phyloP scores from a whole-genome alignment of 257 asterid species.

The Anisodus tanguticus region DNA sequence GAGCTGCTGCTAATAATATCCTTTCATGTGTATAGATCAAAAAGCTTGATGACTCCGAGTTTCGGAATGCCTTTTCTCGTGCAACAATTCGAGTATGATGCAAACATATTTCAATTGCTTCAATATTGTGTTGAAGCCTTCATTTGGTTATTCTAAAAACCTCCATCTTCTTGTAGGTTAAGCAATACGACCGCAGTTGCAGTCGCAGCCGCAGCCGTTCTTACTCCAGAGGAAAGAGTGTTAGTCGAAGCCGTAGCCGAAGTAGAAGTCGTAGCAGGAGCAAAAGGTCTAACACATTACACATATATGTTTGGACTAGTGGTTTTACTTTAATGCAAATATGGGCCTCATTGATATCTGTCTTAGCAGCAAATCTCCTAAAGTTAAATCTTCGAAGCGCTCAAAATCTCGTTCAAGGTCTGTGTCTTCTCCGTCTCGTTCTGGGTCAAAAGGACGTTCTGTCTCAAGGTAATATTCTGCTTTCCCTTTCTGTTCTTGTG shows the following conservation, averaged over 20 bases:
- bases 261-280: conserved; percentile 89
- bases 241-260: conserved; percentile 65
- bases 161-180: conserved; percentile 55
- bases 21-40: conserved; percentile 57
- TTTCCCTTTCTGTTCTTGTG: conserved; percentile 28
- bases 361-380: conserved; percentile 86
- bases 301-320: conserved; percentile 8
- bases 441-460: conserved; percentile 63
- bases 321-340: conserved; percentile 4
- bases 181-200: conserved; percentile 79
- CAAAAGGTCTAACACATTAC: conserved; percentile 55
- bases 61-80: conserved; percentile 86
- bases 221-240: conserved; percentile 72
- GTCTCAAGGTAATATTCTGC: conserved; percentile 62
- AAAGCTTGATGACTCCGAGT: conserved; percentile 95
- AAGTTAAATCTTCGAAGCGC: conserved; percentile 68
- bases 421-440: conserved; percentile 47
- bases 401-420: conserved; percentile 70
- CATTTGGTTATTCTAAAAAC: not conserved
- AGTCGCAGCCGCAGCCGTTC: conserved; percentile 77
- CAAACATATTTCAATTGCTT: not conserved
- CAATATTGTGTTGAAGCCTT: not conserved
- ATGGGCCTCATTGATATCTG: conserved; percentile 29
- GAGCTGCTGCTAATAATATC: conserved; percentile 10
- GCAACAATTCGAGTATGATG: conserved; percentile 72